phyloP scores from a whole-genome alignment of 495 filamentous ascomycete genomes.

The Stereocaulon alpinum region DNA sequence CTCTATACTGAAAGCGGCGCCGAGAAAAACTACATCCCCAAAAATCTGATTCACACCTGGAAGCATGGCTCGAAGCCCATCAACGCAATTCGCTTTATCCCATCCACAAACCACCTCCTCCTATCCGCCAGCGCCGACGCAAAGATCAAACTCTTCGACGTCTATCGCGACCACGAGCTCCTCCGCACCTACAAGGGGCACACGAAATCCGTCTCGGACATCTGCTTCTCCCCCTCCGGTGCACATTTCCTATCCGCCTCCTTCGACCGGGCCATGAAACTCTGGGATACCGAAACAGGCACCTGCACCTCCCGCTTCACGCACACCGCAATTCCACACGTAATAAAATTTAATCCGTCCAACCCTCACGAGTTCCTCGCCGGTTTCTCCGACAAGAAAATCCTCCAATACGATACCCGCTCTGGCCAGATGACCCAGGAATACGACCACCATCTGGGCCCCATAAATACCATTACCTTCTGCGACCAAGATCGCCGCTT shows the following conservation, averaged over 20 bases:
- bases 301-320: constrained; percentile 76
- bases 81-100: constrained; percentile 80
- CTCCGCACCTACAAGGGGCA: constrained; percentile 86
- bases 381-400: constrained; percentile 97
- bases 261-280: constrained; percentile 88
- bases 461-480: constrained; percentile 97
- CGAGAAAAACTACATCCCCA: constrained; percentile 81
- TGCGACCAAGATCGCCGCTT: constrained; percentile 90
- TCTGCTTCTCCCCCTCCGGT: constrained; percentile 75
- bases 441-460: constrained; percentile 94
- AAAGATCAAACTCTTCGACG: constrained; percentile 91
- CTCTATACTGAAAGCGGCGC: constrained; percentile 69
- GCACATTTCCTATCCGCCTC: constrained; percentile 82
- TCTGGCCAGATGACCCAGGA: constrained; percentile 81
- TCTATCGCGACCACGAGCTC: constrained; percentile 78
- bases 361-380: constrained; percentile 81
- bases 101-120: constrained; percentile 73
- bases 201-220: constrained; percentile 79
- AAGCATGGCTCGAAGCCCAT: constrained; percentile 78
- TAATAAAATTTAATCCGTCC: constrained; percentile 82
- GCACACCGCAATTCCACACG: constrained; percentile 89
- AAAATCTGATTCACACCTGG: constrained; percentile 87
- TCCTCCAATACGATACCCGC: constrained; percentile 91
- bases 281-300: constrained; percentile 97
- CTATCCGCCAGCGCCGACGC: constrained; percentile 77